These are phyloP conservation scores for Pleochaeta shiraiana DNA, from an alignment of 2,329 filamentous ascomycete species.

Conservation along the genomic window DNA sequence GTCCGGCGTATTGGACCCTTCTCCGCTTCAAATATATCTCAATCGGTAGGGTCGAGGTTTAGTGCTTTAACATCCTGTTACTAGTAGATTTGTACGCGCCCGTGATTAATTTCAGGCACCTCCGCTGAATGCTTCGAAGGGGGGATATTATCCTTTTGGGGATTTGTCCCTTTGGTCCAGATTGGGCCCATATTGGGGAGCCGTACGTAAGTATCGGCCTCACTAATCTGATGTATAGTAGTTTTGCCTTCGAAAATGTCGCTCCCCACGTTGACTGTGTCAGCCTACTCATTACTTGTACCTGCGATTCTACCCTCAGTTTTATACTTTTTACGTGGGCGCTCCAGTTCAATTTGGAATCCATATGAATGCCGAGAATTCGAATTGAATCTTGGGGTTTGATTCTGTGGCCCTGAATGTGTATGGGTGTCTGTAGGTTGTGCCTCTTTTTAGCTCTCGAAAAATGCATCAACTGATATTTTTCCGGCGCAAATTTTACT, in stretches of 20 bases:
- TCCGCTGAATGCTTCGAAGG: not conserved
- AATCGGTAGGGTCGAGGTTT: not conserved
- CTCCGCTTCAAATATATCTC: not conserved
- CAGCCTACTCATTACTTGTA: conserved; percentile 1
- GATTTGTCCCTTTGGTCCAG: not conserved
- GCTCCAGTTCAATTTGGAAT: not conserved
- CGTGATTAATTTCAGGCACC: not conserved
- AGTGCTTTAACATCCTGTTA: not conserved
- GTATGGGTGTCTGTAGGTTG: not conserved
- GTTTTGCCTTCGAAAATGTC: not conserved
- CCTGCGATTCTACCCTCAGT: not conserved
- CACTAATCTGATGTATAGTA: not conserved
- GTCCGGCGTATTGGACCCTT: not conserved
- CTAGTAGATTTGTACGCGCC: not conserved
- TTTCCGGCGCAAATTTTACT: not conserved
- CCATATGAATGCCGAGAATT: not conserved
- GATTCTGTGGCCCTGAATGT: not conserved
- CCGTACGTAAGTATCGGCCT: not conserved
- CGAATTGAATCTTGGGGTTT: not conserved
- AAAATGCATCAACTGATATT: conserved; percentile 3
- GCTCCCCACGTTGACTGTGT: conserved; percentile 3
- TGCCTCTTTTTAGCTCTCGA: not conserved
- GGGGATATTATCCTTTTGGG: not conserved
- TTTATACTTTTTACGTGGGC: not conserved
- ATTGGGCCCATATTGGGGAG: not conserved